Evolutionary conservation across 176 grass and related monocot species (phyloP), one percentile per base, ranked within the genome.

Genomic region (Echinochloa phyllopogon): DNA sequence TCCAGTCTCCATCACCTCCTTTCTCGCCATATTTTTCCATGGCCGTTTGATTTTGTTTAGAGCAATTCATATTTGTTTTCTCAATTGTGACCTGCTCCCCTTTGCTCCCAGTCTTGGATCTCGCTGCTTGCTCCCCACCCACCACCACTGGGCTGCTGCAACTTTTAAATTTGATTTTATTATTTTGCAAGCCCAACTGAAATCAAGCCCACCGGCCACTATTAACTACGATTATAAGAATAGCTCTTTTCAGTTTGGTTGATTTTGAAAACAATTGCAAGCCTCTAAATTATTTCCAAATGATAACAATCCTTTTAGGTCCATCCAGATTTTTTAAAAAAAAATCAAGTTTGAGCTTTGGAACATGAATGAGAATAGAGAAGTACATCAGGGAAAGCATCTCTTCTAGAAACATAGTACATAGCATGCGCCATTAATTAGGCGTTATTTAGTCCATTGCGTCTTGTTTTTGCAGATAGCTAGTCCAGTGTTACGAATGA

Each of bases 51-150:
- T 78, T 60, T 61, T 74, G 59, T 78, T 53, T 20, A 42, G 33
- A 64, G 33, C n/a, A 23, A 65, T 36, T 47, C 37, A 10, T 4
- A 36, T 43, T 83, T 65, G 21, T 82, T 77, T 86, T 43, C 4
- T 25, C 59, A 25, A 74, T 69, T 69, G 44, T 39, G 75, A 80
- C 76, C 80, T 87, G 49, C 89, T 84, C 84, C 80, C 53, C 75
- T 84, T 83, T 69, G 74, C 49, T 74, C 73, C 84, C 73, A 78
- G 65, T 33, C 73, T 83, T 83, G 84, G 80, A 90, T 50, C 59
- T 84, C 64, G 39, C 60, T 83, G 68, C 69, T 84, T 84, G 89
- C 84, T 90, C 84, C 89, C 85, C 80, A 87, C 61, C 85, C 85
- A 87, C 89, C 89, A 84, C 75, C 85, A 87, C 73, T 80, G 74